Conservation (phyloP, 1,284 basidiomycete genomes). For the Ustilago loliicola region DNA sequence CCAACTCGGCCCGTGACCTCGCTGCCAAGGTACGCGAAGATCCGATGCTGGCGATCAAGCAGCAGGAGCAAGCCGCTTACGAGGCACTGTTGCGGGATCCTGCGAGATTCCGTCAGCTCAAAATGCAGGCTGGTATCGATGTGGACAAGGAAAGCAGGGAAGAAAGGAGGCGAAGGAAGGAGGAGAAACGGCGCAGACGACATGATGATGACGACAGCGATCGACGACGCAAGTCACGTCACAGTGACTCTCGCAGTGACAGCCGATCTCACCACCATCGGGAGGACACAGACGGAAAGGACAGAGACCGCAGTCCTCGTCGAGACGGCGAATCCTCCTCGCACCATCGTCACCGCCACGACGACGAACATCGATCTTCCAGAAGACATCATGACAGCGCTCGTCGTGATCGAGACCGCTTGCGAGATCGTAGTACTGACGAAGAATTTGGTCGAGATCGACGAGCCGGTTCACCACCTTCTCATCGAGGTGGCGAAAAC, state of each 20-base stretch:
- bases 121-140: constrained; percentile 78
- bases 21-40: constrained; percentile 95
- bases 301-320: constrained; percentile 22
- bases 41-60: constrained; percentile 94
- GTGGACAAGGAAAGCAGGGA: constrained; percentile 70
- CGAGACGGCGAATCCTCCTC: constrained; percentile 35
- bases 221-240: constrained; percentile 10
- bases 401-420: constrained; percentile 54
- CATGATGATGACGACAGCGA: constrained; percentile 17
- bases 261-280: constrained; percentile 55
- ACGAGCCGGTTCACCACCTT: not conserved
- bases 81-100: constrained; percentile 92
- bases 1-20: constrained; percentile 88
- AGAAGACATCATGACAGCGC: constrained; percentile 27
- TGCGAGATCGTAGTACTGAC: constrained; percentile 19
- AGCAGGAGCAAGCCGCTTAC: constrained; percentile 94
- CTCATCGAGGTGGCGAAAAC: not conserved
- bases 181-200: constrained; percentile 73
- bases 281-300: constrained; percentile 60
- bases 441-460: constrained; percentile 52
- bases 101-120: constrained; percentile 77
- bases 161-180: constrained; percentile 73
- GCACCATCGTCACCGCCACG: constrained; percentile 18
- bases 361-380: constrained; percentile 32
- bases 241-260: constrained; percentile 14